Evolutionary conservation across 169 alveolate species (phyloP), one percentile per base, ranked within the genome.

Genomic region (Plasmodium ovale): DNA sequence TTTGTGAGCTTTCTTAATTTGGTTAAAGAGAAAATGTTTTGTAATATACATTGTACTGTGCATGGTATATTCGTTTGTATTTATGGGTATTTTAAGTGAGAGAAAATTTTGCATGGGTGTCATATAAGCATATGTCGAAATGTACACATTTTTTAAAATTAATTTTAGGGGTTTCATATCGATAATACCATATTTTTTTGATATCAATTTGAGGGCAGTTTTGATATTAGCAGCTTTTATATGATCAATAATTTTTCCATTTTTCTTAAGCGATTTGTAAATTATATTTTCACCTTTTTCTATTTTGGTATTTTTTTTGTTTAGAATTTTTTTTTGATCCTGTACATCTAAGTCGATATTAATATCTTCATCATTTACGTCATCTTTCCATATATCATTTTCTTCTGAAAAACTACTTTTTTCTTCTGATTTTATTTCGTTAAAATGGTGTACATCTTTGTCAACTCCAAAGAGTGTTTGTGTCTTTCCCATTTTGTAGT

Each of bases 1-100:
- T 60, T 87, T 92, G 39, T 82, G 95, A 33, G 93, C 94, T 54
- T 87, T 68, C 37, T 88, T 89, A 35, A 90, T 90, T 49, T 92
- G 88, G 29, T 67, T 92, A 39, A 82, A 62, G 39, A 87, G 68
- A 23, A 84, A 68, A 58, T 51, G 65, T 37, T 82, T 92, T 12
- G 72, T 72, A 21, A 82, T 67, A 37, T 39, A 68, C 1, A 51
- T 44, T 16, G 58, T 60, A 37, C 31, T 19, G 59, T 47, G 35
- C 44, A 82, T 0, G 5, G 54, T 44, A 16, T 68, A 37, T 73
- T 69, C 88, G 49, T 87, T 65, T 35, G 39, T 64, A 58, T 72
- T 77, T 39, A 88, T 16, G 1, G 56, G 64, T 27, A 67, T 35
- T 54, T 87, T 65, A 44, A 87, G 27, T 0, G 74, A 79, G 35